phyloP scores from a whole-genome alignment of 306 rosid genomes.

The Astragalus glycyphyllos region DNA sequence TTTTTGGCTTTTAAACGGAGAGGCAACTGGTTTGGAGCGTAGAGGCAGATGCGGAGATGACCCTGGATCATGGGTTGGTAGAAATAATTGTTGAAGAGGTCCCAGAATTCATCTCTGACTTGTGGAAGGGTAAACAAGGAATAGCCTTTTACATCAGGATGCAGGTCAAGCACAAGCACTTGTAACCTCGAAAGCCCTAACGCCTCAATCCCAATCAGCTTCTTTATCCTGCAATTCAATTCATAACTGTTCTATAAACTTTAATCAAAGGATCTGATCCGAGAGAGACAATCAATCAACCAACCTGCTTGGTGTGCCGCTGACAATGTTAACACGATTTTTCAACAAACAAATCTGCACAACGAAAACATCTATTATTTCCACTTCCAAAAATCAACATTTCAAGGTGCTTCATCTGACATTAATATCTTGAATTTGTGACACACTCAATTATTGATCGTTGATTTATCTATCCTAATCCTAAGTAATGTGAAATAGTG shows the following conservation, averaged over 20 bases:
- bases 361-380: conserved; percentile 9
- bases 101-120: conserved; percentile 98
- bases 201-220: conserved; percentile 83
- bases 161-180: conserved; percentile 70
- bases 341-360: conserved; percentile 77
- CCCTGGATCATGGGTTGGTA: conserved; percentile 67
- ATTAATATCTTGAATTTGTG: no score
- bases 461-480: no score
- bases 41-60: conserved; percentile 64
- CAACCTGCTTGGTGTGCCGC: conserved; percentile 99
- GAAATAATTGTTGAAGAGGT: conserved; percentile 72
- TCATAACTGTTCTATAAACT: no score
- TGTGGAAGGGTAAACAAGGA: conserved; percentile 89
- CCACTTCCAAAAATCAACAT: no score
- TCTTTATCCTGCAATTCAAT: conserved; percentile 90
- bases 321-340: conserved; percentile 82
- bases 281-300: background rate
- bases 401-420: no score
- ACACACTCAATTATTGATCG: no score
- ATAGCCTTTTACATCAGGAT: conserved; percentile 89
- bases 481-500: no score
- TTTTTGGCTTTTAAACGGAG: conserved; percentile 50
- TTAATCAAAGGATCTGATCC: background rate
- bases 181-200: conserved; percentile 80
- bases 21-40: conserved; percentile 56